Evolutionary conservation across 2,329 filamentous ascomycete species (phyloP), one percentile per base, ranked within the genome.

Genomic region (Fusarium newnesense): DNA sequence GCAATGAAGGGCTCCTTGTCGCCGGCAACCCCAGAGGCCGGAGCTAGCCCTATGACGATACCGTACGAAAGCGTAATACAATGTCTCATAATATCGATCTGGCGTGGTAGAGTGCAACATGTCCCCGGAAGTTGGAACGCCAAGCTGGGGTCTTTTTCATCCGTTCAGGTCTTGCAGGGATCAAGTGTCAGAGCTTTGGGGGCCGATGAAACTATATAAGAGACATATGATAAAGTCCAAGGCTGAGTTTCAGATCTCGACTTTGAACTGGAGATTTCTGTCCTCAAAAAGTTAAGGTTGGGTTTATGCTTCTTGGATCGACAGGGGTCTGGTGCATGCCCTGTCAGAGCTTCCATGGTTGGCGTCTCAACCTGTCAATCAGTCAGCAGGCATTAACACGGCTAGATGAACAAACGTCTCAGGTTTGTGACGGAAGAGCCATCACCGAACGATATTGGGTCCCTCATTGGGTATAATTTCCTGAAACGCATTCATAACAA

Each of bases 11-110:
- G 34, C 64, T 56, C 63, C 54, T 63, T 69, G 57, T 59, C 44
- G 49, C 69, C 71, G 72, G 72, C 61, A 74, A 62, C 60, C 40
- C 26, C 52, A 56, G 13, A 30, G 64, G 58, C 69, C 52, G 69
- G 43, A 54, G 47, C 47, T 67, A 70, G 56, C 28, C 28, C 37
- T 63, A 63, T 30, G 30, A 46, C 28, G 34, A 40, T 36, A 40
- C 19, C 18, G 13, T 26, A 40, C 24, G 11, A 15, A 43, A 28
- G 16, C 11, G 39, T 8, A 42, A n/a, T 19, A 19, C n/a, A 57
- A 16, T 7, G 28, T 60, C 37, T 40, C 37, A 40, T 11, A 11
- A 19, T 28, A 40, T 10, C n/a, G 43, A 32, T 60, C 30, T 21
- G 18, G 26, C 12, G 26, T 49, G 28, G 26, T 19, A 39, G 13